These are phyloP conservation scores for Solanum bulbocastanum DNA, from an alignment of 257 asterid genomes.

Conservation along the genomic window DNA sequence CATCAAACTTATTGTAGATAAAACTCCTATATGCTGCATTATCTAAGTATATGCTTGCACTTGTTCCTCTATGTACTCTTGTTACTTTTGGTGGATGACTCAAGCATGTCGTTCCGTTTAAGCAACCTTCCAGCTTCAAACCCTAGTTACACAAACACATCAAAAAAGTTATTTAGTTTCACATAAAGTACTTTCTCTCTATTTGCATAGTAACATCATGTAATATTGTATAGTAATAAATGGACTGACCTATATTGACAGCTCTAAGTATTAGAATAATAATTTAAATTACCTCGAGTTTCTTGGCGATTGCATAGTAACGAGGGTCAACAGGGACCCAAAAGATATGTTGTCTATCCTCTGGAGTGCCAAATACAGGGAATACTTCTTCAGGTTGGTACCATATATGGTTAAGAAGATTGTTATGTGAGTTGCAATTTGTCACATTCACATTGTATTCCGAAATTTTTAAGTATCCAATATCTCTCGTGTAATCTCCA, in stretches of 20 bases:
- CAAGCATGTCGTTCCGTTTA: conserved; percentile 32
- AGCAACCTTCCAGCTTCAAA: conserved; percentile 15
- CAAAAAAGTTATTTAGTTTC: no score
- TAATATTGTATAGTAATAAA: no score
- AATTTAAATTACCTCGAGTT: conserved; percentile 18
- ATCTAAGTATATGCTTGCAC: conserved; percentile 44
- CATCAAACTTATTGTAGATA: conserved; percentile 11
- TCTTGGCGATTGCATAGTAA: conserved; percentile 12
- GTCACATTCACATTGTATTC: conserved; percentile 11
- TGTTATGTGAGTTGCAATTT: conserved; percentile 1
- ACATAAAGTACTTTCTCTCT: no score
- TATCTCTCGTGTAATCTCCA: conserved; percentile 45
- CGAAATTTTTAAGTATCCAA: conserved; percentile 26
- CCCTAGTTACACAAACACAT: conserved; percentile 7
- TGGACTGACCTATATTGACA: background rate
- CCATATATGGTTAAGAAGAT: conserved; percentile 42
- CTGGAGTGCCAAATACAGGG: conserved; percentile 39
- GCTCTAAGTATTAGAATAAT: background rate
- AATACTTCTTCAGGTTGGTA: conserved; percentile 52
- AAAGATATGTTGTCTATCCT: conserved; percentile 36
- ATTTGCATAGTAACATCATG: background rate
- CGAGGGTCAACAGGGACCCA: conserved; percentile 35
- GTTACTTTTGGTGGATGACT: conserved; percentile 19
- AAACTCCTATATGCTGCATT: conserved; percentile 37
- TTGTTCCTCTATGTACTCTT: conserved; percentile 21